Evolutionary conservation across 441 rosid species (phyloP).

Genomic region (Croton setiger): DNA sequence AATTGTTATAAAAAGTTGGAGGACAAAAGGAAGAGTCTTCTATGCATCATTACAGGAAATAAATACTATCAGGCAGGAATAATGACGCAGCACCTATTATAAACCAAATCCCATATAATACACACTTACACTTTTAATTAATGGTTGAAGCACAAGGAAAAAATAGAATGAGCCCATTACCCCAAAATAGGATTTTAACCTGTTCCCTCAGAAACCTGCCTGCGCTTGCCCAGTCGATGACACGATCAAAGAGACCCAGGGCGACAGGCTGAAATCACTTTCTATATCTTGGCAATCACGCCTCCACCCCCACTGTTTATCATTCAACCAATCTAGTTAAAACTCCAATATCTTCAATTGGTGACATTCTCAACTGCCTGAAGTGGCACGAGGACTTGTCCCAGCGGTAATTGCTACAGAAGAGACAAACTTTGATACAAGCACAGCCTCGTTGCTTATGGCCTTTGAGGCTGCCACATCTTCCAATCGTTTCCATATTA

Average conservation of each 20-base stretch:
- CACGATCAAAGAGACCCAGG: not conserved
- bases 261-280: conserved; percentile 20
- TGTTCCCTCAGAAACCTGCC: conserved; percentile 20
- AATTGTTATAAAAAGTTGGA: conserved; percentile 9
- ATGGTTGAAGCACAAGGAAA: conserved; percentile 18
- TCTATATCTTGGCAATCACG: conserved; percentile 12
- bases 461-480: conserved; percentile 63
- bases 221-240: conserved; percentile 14
- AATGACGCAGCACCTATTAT: conserved; percentile 31
- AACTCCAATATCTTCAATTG: conserved; percentile 15
- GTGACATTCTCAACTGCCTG: conserved; percentile 41
- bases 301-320: conserved; percentile 5
- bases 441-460: conserved; percentile 59
- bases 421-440: conserved; percentile 50
- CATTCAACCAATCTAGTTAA: conserved; percentile 11
- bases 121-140: conserved; percentile 32
- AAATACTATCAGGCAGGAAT: conserved; percentile 29
- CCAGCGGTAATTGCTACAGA: conserved; percentile 44
- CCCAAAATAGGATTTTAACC: conserved; percentile 21
- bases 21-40: conserved; percentile 13
- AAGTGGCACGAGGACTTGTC: conserved; percentile 36
- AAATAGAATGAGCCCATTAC: conserved; percentile 22
- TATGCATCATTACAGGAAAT: conserved; percentile 36
- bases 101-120: conserved; percentile 40
- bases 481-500: conserved; percentile 74